Evolutionary conservation across 768 basidiomycete species (phyloP).

Genomic region (Trametes villosa): DNA sequence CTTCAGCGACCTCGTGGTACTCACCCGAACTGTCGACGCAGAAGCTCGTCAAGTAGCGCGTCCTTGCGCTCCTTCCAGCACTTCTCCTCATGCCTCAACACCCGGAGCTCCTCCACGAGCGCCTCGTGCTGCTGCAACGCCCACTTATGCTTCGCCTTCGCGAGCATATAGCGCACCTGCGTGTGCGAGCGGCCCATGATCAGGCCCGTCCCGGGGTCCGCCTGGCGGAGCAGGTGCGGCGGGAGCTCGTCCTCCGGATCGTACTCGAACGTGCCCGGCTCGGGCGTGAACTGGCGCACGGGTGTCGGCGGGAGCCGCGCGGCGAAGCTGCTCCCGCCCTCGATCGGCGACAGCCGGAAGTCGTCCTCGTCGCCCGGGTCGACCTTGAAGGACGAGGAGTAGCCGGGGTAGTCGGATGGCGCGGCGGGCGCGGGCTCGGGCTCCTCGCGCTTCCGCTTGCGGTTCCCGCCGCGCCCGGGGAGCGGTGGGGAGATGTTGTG

Average conservation of each 20-base stretch:
- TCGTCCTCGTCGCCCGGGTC: conserved; percentile 40
- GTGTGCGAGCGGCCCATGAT: conserved; percentile 70
- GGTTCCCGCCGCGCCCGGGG: conserved; percentile 69
- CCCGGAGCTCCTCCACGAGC: conserved; percentile 66
- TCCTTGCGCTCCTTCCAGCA: conserved; percentile 65
- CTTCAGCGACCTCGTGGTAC: conserved; percentile 19
- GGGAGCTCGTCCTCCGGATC: conserved; percentile 56
- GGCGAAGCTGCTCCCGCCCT: conserved; percentile 40
- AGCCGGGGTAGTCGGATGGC: conserved; percentile 26
- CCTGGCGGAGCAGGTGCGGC: conserved; percentile 51
- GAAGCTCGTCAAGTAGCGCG: conserved; percentile 55
- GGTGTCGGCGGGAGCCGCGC: conserved; percentile 18
- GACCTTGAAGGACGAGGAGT: conserved; percentile 62
- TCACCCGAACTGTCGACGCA: conserved; percentile 57
- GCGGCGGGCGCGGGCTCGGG: conserved; percentile 34
- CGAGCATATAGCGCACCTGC: conserved; percentile 71
- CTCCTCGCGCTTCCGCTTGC: conserved; percentile 66
- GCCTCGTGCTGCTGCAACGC: conserved; percentile 68
- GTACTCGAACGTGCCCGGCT: conserved; percentile 31
- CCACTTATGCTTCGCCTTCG: conserved; percentile 80
- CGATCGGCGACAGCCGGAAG: conserved; percentile 39
- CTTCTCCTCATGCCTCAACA: conserved; percentile 54
- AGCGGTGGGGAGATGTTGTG: conserved; percentile 78
- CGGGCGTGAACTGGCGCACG: conserved; percentile 29
- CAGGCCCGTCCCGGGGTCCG: conserved; percentile 62